Evolutionary conservation across 768 basidiomycete genomes (phyloP).

Genomic region (Dioszegia crocea): DNA sequence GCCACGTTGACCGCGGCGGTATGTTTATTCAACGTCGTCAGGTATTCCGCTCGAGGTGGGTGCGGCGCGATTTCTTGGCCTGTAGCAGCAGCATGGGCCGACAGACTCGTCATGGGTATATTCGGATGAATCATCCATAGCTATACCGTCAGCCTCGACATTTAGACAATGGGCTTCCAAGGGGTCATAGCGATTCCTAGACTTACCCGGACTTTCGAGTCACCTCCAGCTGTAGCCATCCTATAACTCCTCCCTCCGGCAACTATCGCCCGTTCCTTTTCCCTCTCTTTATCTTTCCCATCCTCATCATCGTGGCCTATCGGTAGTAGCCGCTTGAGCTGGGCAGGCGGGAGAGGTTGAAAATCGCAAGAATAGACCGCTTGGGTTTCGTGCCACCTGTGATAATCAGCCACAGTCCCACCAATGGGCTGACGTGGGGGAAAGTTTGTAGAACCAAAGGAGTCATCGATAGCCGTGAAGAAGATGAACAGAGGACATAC

Average conservation of each 20-base stretch:
- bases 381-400: slow-evolving; percentile 50
- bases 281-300: slow-evolving; percentile 17
- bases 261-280: background rate
- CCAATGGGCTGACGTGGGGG: too few species aligned
- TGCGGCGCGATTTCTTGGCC: slow-evolving; percentile 53
- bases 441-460: too few species aligned
- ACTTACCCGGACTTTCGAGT: slow-evolving; percentile 92
- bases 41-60: slow-evolving; percentile 88
- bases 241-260: slow-evolving; percentile 62
- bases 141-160: slow-evolving; percentile 50
- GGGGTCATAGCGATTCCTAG: background rate
- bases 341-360: slow-evolving; percentile 66
- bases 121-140: slow-evolving; percentile 94
- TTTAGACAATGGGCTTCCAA: too few species aligned
- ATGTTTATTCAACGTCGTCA: slow-evolving; percentile 87
- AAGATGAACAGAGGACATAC: slow-evolving; percentile 22
- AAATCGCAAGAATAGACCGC: slow-evolving; percentile 88
- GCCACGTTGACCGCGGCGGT: slow-evolving; percentile 95
- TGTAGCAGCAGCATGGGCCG: slow-evolving; percentile 27
- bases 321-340: slow-evolving; percentile 50
- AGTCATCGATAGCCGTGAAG: background rate
- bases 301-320: slow-evolving; percentile 17
- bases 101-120: slow-evolving; percentile 61
- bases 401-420: background rate
- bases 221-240: slow-evolving; percentile 91